A percentile compares a stretch with the other conserved stretches of the same genome.
These are phyloP conservation scores for Xylaria sp. DNA, from an alignment of 2,329 filamentous ascomycete genomes.

Conservation along the genomic window DNA sequence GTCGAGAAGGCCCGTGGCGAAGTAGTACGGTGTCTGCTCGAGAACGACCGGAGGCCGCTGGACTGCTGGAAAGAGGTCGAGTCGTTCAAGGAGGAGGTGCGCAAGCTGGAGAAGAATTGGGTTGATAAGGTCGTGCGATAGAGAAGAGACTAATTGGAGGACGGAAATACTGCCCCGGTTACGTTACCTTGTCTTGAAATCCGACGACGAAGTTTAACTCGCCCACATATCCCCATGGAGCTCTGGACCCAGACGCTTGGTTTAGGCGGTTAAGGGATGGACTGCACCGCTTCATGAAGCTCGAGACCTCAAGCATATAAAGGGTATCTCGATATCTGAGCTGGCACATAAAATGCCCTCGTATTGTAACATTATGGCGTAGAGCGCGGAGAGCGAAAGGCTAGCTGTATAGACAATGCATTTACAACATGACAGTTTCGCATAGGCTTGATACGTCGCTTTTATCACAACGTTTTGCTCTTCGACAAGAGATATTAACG, in stretches of 20 bases:
- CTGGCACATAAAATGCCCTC: slow-evolving; percentile 24
- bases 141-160: slow-evolving; percentile 6
- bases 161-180: background rate
- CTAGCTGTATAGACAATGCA: slow-evolving; percentile 44
- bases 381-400: slow-evolving; percentile 43
- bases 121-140: slow-evolving; percentile 78
- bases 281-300: slow-evolving; percentile 11
- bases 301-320: background rate
- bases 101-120: slow-evolving; percentile 85
- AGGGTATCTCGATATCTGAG: slow-evolving; percentile 20
- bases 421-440: slow-evolving; percentile 21
- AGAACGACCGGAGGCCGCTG: slow-evolving; percentile 86
- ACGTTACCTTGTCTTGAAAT: background rate
- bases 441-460: background rate
- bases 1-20: slow-evolving; percentile 80
- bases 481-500: background rate
- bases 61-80: slow-evolving; percentile 97
- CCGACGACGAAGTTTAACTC: background rate
- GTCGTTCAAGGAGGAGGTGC: slow-evolving; percentile 88
- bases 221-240: background rate
- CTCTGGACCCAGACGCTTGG: background rate
- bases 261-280: background rate
- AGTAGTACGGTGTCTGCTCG: slow-evolving; percentile 82
- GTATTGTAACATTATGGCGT: slow-evolving; percentile 49
- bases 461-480: background rate